These are phyloP conservation scores for Ophiosphaerella narmari DNA, from an alignment of 2,329 filamentous ascomycete species.

Conservation along the genomic window DNA sequence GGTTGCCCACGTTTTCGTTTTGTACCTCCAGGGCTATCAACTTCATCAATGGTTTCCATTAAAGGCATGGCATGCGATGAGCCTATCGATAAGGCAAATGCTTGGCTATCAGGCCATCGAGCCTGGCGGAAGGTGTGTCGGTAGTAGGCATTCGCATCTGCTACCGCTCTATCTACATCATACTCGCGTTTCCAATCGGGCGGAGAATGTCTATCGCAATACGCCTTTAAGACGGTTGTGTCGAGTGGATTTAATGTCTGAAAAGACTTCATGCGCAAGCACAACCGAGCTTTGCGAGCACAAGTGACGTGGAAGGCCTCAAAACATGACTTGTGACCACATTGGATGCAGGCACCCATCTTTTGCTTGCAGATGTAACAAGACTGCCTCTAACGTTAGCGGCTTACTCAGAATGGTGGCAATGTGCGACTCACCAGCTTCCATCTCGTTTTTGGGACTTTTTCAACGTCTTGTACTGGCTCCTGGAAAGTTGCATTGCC, in stretches of 20 bases:
- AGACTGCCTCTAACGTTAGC: constrained; percentile 48
- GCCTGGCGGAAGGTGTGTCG: constrained; percentile 85
- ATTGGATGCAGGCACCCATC: constrained; percentile 99
- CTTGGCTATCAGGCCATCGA: constrained; percentile 90
- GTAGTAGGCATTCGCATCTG: constrained; percentile 86
- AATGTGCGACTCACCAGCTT: constrained; percentile 60
- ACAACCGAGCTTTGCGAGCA: constrained; percentile 83
- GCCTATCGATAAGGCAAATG: constrained; percentile 79
- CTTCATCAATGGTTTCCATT: constrained; percentile 53
- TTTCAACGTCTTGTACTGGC: constrained; percentile 96
- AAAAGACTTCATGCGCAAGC: constrained; percentile 94
- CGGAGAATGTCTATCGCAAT: constrained; percentile 94
- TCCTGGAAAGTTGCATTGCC: constrained; percentile 98
- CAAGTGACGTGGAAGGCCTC: constrained; percentile 98
- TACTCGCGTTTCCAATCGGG: constrained; percentile 87
- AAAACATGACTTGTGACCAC: constrained; percentile 96
- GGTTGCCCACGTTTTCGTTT: constrained; percentile 61
- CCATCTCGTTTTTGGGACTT: constrained; percentile 94
- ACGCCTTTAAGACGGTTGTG: constrained; percentile 84
- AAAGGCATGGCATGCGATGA: constrained; percentile 65
- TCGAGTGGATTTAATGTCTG: constrained; percentile 79
- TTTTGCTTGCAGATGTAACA: constrained; percentile 97
- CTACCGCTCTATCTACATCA: constrained; percentile 77
- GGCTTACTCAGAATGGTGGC: background rate
- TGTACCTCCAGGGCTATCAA: constrained; percentile 59